Conservation (phyloP, 2,329 filamentous ascomycete genomes). For the Claviceps quebecensis region DNA sequence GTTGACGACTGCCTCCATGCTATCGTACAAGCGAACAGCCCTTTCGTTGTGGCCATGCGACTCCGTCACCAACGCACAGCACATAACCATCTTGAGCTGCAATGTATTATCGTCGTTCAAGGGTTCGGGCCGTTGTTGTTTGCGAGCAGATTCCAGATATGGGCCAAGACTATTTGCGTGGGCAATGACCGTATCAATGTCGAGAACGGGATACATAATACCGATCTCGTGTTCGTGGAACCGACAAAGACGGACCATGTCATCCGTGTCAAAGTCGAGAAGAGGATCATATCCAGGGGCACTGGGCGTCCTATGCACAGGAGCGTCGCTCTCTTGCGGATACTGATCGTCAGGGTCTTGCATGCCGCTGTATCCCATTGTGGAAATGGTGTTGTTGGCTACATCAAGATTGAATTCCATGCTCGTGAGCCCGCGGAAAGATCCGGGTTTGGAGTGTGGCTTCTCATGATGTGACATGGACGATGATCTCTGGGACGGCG, state of each 20-base stretch:
- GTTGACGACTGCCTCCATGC: slow-evolving; percentile 59
- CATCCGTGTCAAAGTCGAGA: slow-evolving; percentile 62
- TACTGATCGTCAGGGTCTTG: slow-evolving; percentile 50
- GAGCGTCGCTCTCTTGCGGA: slow-evolving; percentile 9
- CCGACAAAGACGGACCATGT: slow-evolving; percentile 64
- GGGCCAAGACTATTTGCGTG: slow-evolving; percentile 57
- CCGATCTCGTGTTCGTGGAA: slow-evolving; percentile 84
- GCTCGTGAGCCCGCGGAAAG: slow-evolving; percentile 76
- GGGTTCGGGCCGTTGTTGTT: slow-evolving; percentile 19
- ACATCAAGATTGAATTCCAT: slow-evolving; percentile 75
- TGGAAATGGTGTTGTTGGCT: slow-evolving; percentile 73
- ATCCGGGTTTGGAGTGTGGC: slow-evolving; percentile 40
- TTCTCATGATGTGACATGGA: slow-evolving; percentile 27
- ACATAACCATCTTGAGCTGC: slow-evolving; percentile 71
- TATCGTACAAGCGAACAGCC: slow-evolving; percentile 60
- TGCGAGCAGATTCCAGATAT: slow-evolving; percentile 48
- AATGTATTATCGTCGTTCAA: slow-evolving; percentile 44
- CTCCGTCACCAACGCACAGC: slow-evolving; percentile 63
- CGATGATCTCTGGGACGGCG: slow-evolving; percentile 27
- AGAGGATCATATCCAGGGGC: slow-evolving; percentile 53
- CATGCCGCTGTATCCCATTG: slow-evolving; percentile 67
- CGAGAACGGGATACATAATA: slow-evolving; percentile 79
- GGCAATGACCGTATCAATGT: slow-evolving; percentile 55
- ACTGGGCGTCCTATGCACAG: slow-evolving; percentile 10
- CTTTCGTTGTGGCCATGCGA: slow-evolving; percentile 64